These are phyloP conservation scores for Suhomyces coccinellae DNA, from an alignment of 1,139 yeast genomes.

Conservation along the genomic window DNA sequence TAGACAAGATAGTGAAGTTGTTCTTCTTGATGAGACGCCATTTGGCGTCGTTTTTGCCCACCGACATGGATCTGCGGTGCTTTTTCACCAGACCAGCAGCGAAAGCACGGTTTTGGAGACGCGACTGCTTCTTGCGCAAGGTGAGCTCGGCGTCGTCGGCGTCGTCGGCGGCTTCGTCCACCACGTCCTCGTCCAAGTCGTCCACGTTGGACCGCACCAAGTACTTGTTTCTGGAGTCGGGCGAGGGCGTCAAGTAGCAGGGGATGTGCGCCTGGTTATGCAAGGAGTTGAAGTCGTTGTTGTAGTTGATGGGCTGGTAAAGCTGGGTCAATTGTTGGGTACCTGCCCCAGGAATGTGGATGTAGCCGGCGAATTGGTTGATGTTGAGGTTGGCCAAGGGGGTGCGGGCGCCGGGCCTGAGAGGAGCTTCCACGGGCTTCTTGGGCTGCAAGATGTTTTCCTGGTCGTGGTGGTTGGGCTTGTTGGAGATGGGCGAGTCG, in stretches of 20 bases:
- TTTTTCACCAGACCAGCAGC: constrained; percentile 20
- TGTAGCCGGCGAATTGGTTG: constrained; percentile 37
- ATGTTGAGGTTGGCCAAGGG: constrained; percentile 39
- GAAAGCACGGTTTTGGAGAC: constrained; percentile 2
- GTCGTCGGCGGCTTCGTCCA: constrained; percentile 32
- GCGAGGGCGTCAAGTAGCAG: constrained; percentile 37
- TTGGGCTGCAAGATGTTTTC: constrained; percentile 49
- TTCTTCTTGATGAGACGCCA: constrained; percentile 36
- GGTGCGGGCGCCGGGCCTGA: constrained; percentile 19
- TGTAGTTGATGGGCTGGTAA: constrained; percentile 34
- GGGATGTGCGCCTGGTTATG: constrained; percentile 39
- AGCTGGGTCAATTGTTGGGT: constrained; percentile 28
- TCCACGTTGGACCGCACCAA: constrained; percentile 24
- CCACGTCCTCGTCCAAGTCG: constrained; percentile 16
- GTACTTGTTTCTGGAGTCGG: constrained; percentile 27
- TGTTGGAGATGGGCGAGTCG: constrained; percentile 21
- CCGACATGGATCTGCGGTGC: constrained; percentile 40
- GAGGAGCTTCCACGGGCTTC: constrained; percentile 17
- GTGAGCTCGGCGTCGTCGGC: constrained; percentile 31
- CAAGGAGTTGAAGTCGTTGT: constrained; percentile 36
- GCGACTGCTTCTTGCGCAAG: constrained; percentile 17
- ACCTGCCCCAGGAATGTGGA: constrained; percentile 14
- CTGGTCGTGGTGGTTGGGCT: constrained; percentile 38
- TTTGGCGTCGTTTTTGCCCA: constrained; percentile 43
- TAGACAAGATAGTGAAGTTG: constrained; percentile 22